Evolutionary conservation across 169 alveolate genomes (phyloP), one percentile per base, ranked within the genome.

Genomic region (Babesia sp.): DNA sequence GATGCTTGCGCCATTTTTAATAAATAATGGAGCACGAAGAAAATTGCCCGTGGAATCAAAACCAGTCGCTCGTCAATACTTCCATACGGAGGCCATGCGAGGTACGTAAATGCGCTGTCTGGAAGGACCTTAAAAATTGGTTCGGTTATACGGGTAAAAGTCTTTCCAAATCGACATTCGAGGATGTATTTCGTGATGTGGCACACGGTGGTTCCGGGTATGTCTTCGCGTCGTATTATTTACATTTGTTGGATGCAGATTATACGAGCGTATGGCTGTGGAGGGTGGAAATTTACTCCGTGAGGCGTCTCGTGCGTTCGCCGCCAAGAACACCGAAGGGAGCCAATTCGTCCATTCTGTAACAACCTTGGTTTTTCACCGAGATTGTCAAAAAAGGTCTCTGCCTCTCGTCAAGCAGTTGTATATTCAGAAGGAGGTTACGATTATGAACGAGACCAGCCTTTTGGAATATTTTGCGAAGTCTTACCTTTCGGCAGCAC

Each of bases 171-270:
- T 20, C 56, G 41, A 74, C 80, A 22, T 72, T 81, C 42, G 70
- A 72, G 41, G 89, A 81, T 22, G 60, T 71, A 11, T 81, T 69
- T 56, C 63, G 84, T 8, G 89, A 81, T 45, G 89, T 81, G 3
- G 89, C 89, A 20, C 89, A 81, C 33, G 85, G 77, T 1, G 89
- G 89, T 0, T 71, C 84, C 26, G 89, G 89, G 89, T 72, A 72
- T 11, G 67, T 57, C 22, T 3, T 26, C 11, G 9, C 55, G n/a
- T 22, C 7, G 26, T 33, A 26, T 16, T 20, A 56, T n/a, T 12
- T 3, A 12, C 39, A 5, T n/a, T 53, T 29, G 61, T 24, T 1
- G 20, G 12, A 36, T 68, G 45, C 37, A 79, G 87, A 28, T 57
- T 79, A 16, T 79, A 79, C 37, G 87, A 79, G 54, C 73, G 87